Evolutionary conservation across 176 grass and related monocot genomes (phyloP).

Genomic region (Pharus latifolius): DNA sequence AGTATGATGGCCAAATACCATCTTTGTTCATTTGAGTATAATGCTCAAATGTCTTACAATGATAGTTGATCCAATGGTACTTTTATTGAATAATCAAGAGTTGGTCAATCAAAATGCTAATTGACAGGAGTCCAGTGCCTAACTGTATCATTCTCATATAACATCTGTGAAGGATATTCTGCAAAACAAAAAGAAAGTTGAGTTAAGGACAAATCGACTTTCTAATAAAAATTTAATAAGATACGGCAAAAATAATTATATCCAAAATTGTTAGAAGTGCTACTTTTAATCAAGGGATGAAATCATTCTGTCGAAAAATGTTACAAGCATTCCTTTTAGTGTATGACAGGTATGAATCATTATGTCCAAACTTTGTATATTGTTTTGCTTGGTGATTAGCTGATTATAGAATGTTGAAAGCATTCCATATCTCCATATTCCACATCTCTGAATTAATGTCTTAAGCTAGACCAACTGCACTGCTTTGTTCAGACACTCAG

Average conservation of each 20-base stretch:
- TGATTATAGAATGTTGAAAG: constrained; percentile 4
- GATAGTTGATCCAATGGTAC: too few species aligned
- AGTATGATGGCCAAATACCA: too few species aligned
- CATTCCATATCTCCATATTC: constrained; percentile 3
- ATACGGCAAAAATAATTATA: not conserved
- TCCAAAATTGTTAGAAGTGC: not conserved
- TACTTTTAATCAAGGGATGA: not conserved
- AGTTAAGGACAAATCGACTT: too few species aligned
- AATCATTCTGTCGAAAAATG: not conserved
- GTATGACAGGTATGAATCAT: too few species aligned
- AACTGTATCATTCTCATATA: too few species aligned
- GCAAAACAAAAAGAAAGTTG: too few species aligned
- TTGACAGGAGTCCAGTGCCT: too few species aligned
- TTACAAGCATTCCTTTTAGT: not conserved
- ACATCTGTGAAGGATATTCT: too few species aligned
- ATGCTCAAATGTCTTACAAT: too few species aligned
- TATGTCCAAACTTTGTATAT: too few species aligned
- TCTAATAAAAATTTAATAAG: not conserved
- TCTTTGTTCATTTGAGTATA: too few species aligned
- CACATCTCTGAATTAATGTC: not conserved
- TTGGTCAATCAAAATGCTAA: not conserved
- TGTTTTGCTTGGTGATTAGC: not conserved
- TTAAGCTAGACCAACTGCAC: constrained; percentile 4
- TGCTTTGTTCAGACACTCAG: constrained; percentile 44
- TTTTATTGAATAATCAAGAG: too few species aligned